Evolutionary conservation across 805 yeast species (phyloP).

Genomic region (Candida xyloterini): DNA sequence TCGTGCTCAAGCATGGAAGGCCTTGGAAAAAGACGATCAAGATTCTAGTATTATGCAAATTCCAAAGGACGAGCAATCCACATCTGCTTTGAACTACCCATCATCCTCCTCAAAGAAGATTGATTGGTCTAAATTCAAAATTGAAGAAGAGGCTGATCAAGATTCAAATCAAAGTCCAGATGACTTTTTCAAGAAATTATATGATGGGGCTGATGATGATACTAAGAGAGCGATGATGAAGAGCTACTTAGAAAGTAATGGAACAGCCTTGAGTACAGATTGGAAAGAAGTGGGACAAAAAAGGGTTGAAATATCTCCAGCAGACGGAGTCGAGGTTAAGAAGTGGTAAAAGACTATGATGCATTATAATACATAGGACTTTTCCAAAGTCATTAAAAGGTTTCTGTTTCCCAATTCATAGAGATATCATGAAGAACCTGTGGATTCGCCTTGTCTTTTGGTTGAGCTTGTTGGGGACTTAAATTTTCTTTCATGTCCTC

Average conservation of each 20-base stretch:
- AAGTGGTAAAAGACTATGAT: slow-evolving; percentile 37
- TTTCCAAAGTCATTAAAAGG: slow-evolving; percentile 9
- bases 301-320: slow-evolving; percentile 65
- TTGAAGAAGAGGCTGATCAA: slow-evolving; percentile 40
- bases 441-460: neutral
- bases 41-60: slow-evolving; percentile 10
- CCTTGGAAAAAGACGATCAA: slow-evolving; percentile 37
- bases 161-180: slow-evolving; percentile 48
- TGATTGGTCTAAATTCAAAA: slow-evolving; percentile 63
- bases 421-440: slow-evolving; percentile 12
- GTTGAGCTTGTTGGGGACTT: neutral
- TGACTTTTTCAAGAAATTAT: slow-evolving; percentile 72
- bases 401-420: slow-evolving; percentile 23
- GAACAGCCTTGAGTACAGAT: slow-evolving; percentile 88
- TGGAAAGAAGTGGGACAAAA: slow-evolving; percentile 83
- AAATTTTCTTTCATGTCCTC: slow-evolving; percentile 19
- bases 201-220: slow-evolving; percentile 80
- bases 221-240: slow-evolving; percentile 95
- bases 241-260: slow-evolving; percentile 88
- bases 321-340: slow-evolving; percentile 66
- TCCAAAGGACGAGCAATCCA: slow-evolving; percentile 5
- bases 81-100: slow-evolving; percentile 46
- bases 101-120: slow-evolving; percentile 57
- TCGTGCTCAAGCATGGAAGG: slow-evolving; percentile 48
- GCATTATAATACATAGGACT: neutral